Base-by-base conservation (phyloP, 768 basidiomycete species). In the Serendipita vermifera region DNA sequence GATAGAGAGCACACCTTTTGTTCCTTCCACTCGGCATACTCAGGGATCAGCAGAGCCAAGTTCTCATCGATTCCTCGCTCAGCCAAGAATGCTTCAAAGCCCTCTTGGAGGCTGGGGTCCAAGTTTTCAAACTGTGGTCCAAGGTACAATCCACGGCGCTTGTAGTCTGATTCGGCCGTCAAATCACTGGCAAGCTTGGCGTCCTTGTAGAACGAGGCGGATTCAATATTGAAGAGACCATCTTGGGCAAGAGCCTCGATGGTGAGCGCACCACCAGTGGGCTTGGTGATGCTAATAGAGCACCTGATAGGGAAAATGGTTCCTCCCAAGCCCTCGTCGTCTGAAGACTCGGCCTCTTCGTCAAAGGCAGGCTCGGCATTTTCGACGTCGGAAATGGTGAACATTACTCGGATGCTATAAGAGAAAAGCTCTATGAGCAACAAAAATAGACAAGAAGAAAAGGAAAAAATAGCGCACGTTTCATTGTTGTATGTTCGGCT, bases 121-220 rank as follows among this genome's bases (percentile, higher is more conserved):
- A 98, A 81, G 46, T 89, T 86, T 58, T 92, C 88, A 64, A 96
- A 98, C 73, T 85, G 82, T 54, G 93, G 94, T 1, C 94, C 94
- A 65, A 94, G 81, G 75, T 96, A 98, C 61, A 87, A 71, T 1
- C 87, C 90, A 17, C 92, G 79, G 43, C 93, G 81, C 67, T 85
- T 86, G 90, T 88, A 97, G 71, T 97, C 92, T 5, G 87, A 85
- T 60, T 98, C 91, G 5, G 87, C 83, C 11, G 81, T 87, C 62
- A 87, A 69, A 5, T 85, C 85, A 13, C 79, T 82, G 11, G 82
- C 91, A 11, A 87, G 62, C 64, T 79, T 76, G 29, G 74, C 71
- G 61, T 91, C 87, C 1, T 73, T 67, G 70, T 94, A 97, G 74
- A 75, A 91, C 1, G 92, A 80, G 59, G 93, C 79, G 69, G 89